phyloP scores from a whole-genome alignment of 495 filamentous ascomycete species.

The Neurospora tetrasperma region DNA sequence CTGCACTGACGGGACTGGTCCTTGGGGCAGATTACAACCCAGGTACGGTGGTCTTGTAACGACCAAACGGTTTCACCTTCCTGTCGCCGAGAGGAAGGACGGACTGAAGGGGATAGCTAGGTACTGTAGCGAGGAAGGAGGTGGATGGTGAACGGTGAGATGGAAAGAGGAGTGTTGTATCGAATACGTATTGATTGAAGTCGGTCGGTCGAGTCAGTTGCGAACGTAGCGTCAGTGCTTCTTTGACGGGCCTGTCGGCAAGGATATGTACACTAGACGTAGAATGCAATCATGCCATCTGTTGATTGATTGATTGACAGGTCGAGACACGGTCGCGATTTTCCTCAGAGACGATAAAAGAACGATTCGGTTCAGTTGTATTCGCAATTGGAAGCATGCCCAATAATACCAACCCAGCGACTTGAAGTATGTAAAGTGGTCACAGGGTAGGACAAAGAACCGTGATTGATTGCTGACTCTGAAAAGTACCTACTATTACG shows the following conservation, averaged over 20 bases:
- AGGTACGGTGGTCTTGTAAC: neutral
- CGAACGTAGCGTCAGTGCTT: neutral
- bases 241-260: neutral
- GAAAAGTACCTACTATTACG: neutral
- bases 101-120: neutral
- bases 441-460: neutral
- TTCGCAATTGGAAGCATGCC: neutral
- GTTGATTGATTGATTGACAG: neutral
- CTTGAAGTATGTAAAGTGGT: neutral
- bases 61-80: neutral
- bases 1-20: neutral
- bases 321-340: neutral
- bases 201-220: neutral
- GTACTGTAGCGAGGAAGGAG: neutral
- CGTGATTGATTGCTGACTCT: neutral
- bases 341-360: neutral
- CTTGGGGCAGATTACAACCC: neutral
- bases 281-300: neutral
- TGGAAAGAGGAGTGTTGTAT: neutral
- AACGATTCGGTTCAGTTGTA: neutral
- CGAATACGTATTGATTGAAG: neutral
- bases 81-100: neutral
- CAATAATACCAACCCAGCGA: neutral
- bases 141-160: neutral
- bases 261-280: neutral